Conservation (phyloP, 208 protist genomes). For the Acanthamoeba royreba region DNA sequence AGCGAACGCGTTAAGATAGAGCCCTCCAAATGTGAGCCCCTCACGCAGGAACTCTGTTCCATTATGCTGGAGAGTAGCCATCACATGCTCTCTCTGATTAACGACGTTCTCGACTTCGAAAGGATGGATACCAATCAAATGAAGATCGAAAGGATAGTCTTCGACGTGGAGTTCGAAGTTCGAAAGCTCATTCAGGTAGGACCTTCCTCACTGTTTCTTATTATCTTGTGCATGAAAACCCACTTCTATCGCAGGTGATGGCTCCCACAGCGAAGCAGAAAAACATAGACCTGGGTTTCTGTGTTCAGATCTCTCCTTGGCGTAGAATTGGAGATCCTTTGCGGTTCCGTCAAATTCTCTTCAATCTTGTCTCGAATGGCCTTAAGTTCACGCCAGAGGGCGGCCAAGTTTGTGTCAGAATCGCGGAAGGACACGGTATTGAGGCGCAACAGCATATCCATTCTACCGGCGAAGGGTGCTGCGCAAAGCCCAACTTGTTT, state of each 20-base stretch:
- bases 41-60: too few species aligned
- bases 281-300: not conserved
- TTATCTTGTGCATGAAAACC: not conserved
- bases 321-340: not conserved
- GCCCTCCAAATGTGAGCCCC: not conserved
- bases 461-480: not conserved
- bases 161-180: not conserved
- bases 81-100: not conserved
- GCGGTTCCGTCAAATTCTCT: conserved; percentile 57
- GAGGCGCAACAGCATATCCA: not conserved
- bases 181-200: not conserved
- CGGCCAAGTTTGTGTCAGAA: not conserved
- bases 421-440: not conserved
- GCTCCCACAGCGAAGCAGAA: not conserved
- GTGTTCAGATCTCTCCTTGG: not conserved
- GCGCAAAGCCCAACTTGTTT: not conserved
- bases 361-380: conserved; percentile 68
- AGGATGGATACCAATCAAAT: not conserved
- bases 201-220: not conserved
- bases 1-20: not conserved
- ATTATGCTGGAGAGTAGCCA: too few species aligned
- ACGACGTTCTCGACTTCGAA: not conserved
- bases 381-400: conserved; percentile 58
- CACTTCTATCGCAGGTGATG: too few species aligned
- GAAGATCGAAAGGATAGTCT: not conserved